Evolutionary conservation across 805 yeast genomes (phyloP), one percentile per base, ranked within the genome.

Genomic region (Pichia paraexigua): DNA sequence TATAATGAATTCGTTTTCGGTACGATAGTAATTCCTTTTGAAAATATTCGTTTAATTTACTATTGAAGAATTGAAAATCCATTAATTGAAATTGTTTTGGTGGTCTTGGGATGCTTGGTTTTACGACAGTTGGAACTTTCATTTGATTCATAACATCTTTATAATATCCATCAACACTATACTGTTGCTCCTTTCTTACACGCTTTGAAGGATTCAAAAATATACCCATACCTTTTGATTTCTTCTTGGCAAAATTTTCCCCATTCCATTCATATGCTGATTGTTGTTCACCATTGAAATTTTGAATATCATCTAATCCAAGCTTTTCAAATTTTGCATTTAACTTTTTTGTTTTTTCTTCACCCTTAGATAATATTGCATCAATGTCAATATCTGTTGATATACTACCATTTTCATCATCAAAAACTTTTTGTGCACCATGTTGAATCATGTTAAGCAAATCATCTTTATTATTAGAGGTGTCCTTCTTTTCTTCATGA

Each of bases 221-320:
- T 3, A 76, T 68, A 45, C 76, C 70, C 1, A 70, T 62, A 35
- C 66, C 69, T 35, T 72, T 71, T n/a, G 71, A 69, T 52, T 68
- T 72, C 60, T 82, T 80, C 59, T 81, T 79, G 54, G 92, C 90
- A 65, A 84, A 85, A 60, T 86, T 84, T 59, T 84, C 77, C 18
- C 99, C 99, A 62, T 94, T 90, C 99, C 99, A 92, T 67, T 91
- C 97, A 67, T 92, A 92, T 0, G 97, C 94, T 1, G 90, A 83
- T 41, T 63, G 66, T 28, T 65, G 66, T 57, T 89, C 95, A 9
- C 89, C 85, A 12, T 94, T 85, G 61, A 91, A 91, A 63, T 87
- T 88, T 64, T 92, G 97, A 47, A 94, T 73, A 63, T 94, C 99
- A 65, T 94, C 98, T 28, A 94, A 71, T 11, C 98, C 98, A 35